phyloP scores from a whole-genome alignment of 2,329 filamentous ascomycete species.

The Didymellaceae sp. region DNA sequence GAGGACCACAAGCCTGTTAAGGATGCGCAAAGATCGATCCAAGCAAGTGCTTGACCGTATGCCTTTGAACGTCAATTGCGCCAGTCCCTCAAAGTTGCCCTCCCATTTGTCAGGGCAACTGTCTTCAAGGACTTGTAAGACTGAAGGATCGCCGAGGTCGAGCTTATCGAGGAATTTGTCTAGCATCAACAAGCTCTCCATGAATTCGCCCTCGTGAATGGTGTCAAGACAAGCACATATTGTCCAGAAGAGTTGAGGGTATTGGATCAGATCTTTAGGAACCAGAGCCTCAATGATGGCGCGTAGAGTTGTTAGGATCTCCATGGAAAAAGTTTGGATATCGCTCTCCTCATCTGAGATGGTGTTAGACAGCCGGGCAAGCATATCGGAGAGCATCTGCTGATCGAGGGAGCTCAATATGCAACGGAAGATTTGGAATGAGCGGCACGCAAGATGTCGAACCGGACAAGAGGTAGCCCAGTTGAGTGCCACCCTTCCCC shows the following conservation, averaged over 20 bases:
- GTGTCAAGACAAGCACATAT: constrained; percentile 96
- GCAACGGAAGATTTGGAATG: constrained; percentile 96
- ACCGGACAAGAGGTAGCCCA: constrained; percentile 99
- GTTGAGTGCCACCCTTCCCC: constrained; percentile 86
- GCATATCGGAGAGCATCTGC: constrained; percentile 95
- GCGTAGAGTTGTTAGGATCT: constrained; percentile 92
- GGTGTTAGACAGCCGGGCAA: constrained; percentile 92
- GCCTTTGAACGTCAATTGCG: constrained; percentile 88
- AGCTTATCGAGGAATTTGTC: constrained; percentile 84
- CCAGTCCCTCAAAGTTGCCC: constrained; percentile 83
- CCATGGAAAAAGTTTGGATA: constrained; percentile 97
- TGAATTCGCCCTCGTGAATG: constrained; percentile 93
- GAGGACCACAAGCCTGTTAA: constrained; percentile 79
- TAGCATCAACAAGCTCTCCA: constrained; percentile 90
- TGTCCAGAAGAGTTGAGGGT: constrained; percentile 97
- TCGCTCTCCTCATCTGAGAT: constrained; percentile 93
- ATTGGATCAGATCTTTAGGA: constrained; percentile 79
- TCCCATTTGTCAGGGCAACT: constrained; percentile 88
- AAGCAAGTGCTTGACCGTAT: constrained; percentile 85
- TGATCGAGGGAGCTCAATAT: constrained; percentile 90
- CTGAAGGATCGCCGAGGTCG: constrained; percentile 73
- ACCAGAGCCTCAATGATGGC: constrained; percentile 88
- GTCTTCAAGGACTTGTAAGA: constrained; percentile 75
- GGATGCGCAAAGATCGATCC: constrained; percentile 74
- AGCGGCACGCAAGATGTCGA: constrained; percentile 90